A percentile compares a stretch with the other conserved stretches of the same genome.
These are phyloP conservation scores for Lentinus tigrinus DNA, from an alignment of 768 basidiomycete species.

Conservation along the genomic window DNA sequence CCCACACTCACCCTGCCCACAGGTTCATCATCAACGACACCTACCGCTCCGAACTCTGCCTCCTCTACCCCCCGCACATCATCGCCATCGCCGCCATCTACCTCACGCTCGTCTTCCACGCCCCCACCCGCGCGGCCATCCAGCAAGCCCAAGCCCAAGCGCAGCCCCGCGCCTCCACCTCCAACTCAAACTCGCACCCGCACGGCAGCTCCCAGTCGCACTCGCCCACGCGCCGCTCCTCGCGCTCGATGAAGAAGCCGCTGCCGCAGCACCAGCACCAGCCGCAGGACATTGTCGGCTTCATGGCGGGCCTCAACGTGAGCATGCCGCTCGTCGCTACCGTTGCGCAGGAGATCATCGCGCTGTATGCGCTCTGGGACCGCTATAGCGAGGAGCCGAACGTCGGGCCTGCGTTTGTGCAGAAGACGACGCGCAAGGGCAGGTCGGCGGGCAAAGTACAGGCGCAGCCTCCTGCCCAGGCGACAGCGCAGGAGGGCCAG, in stretches of 20 bases:
- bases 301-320: slow-evolving; percentile 85
- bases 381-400: slow-evolving; percentile 68
- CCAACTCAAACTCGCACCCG: slow-evolving; percentile 9
- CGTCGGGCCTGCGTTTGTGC: slow-evolving; percentile 22
- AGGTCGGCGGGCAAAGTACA: slow-evolving; percentile 15
- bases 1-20: not conserved
- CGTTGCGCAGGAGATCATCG: slow-evolving; percentile 88
- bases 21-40: slow-evolving; percentile 98
- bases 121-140: slow-evolving; percentile 48
- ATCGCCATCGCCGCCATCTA: slow-evolving; percentile 92
- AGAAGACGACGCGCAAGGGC: slow-evolving; percentile 16
- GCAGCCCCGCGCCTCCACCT: slow-evolving; percentile 29
- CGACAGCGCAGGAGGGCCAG: slow-evolving; percentile 15
- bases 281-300: slow-evolving; percentile 68
- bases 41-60: slow-evolving; percentile 88
- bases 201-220: slow-evolving; percentile 8
- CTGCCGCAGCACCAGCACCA: slow-evolving; percentile 33
- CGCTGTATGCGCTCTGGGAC: slow-evolving; percentile 88
- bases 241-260: slow-evolving; percentile 40
- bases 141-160: slow-evolving; percentile 24
- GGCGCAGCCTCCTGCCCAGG: slow-evolving; percentile 28
- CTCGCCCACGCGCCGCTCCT: slow-evolving; percentile 50
- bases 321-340: slow-evolving; percentile 79
- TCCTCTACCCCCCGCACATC: slow-evolving; percentile 93
- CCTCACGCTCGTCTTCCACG: slow-evolving; percentile 77